phyloP scores from a whole-genome alignment of 768 basidiomycete genomes.

The Amanita molliuscula region DNA sequence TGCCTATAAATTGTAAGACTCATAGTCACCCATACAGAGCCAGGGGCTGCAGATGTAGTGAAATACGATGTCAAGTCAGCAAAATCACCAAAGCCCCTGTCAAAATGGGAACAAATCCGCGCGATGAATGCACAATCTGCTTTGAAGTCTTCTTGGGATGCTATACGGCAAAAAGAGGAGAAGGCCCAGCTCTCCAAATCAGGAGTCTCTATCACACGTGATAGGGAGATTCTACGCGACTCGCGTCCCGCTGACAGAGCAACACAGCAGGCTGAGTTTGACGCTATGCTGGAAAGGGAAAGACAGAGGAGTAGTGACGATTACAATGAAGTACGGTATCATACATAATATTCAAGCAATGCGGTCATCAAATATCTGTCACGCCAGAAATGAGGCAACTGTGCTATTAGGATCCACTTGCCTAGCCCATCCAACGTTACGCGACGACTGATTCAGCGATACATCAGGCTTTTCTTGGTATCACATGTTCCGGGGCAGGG shows the following conservation, averaged over 20 bases:
- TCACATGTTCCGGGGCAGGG: slow-evolving; percentile 27
- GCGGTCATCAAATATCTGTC: not conserved
- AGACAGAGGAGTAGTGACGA: slow-evolving; percentile 24
- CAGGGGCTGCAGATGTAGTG: not conserved
- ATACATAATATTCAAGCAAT: slow-evolving; percentile 9
- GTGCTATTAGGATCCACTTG: not conserved
- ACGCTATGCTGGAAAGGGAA: slow-evolving; percentile 50
- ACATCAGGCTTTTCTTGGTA: slow-evolving; percentile 15
- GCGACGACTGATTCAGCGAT: not conserved
- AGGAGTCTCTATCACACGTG: slow-evolving; percentile 1
- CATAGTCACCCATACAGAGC: not conserved
- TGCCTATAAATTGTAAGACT: too few species aligned
- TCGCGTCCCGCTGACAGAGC: slow-evolving; percentile 22
- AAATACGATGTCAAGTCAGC: not conserved
- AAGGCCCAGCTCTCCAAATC: slow-evolving; percentile 18
- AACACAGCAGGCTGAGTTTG: slow-evolving; percentile 44
- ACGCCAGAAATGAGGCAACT: not conserved
- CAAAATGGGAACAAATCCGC: slow-evolving; percentile 62
- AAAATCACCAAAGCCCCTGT: slow-evolving; percentile 15
- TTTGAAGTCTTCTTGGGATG: slow-evolving; percentile 55
- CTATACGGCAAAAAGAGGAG: slow-evolving; percentile 49
- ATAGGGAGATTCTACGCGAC: slow-evolving; percentile 5
- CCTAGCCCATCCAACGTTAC: not conserved
- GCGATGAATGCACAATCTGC: slow-evolving; percentile 33
- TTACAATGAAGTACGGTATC: slow-evolving; percentile 6